phyloP scores from a whole-genome alignment of 257 asterid genomes.

The Solanum bulbocastanum region DNA sequence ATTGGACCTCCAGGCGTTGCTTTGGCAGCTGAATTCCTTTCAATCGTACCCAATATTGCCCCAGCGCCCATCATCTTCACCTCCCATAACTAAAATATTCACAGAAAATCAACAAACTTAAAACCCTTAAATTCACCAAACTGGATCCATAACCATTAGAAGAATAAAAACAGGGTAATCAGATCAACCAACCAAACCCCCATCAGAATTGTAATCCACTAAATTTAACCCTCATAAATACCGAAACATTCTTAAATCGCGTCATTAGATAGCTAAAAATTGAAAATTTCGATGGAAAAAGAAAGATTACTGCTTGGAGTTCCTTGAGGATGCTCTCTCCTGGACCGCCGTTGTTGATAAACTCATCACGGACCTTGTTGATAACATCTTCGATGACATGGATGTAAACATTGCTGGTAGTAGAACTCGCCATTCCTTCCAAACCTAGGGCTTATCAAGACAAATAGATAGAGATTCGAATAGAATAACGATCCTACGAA shows the following conservation, averaged over 20 bases:
- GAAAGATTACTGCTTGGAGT: constrained; percentile 76
- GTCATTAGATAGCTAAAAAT: not conserved
- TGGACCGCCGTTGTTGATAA: constrained; percentile 68
- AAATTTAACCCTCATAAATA: not conserved
- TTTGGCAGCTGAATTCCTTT: constrained; percentile 51
- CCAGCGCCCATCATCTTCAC: constrained; percentile 91
- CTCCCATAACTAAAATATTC: constrained; percentile 65
- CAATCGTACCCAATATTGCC: constrained; percentile 72
- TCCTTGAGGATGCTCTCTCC: constrained; percentile 74
- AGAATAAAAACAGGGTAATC: constrained; percentile 3
- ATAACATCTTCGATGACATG: constrained; percentile 90
- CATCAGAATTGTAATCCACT: not conserved
- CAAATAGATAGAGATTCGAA: constrained; percentile 1
- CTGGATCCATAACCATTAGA: constrained; percentile 10
- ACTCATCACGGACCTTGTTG: constrained; percentile 81
- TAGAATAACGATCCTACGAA: not conserved
- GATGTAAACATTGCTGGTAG: constrained; percentile 69
- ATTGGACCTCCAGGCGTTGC: constrained; percentile 44
- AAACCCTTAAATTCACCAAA: constrained; percentile 2
- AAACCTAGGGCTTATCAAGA: not conserved
- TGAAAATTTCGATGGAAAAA: not conserved
- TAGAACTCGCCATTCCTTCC: constrained; percentile 51
- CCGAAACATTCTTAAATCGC: not conserved
- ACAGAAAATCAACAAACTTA: constrained; percentile 4
- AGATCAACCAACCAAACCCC: constrained; percentile 1